Percentiles rank a stretch among this genome's conserved stretches.
phyloP scores from a whole-genome alignment of 768 basidiomycete species.

The Auriscalpium orientale region DNA sequence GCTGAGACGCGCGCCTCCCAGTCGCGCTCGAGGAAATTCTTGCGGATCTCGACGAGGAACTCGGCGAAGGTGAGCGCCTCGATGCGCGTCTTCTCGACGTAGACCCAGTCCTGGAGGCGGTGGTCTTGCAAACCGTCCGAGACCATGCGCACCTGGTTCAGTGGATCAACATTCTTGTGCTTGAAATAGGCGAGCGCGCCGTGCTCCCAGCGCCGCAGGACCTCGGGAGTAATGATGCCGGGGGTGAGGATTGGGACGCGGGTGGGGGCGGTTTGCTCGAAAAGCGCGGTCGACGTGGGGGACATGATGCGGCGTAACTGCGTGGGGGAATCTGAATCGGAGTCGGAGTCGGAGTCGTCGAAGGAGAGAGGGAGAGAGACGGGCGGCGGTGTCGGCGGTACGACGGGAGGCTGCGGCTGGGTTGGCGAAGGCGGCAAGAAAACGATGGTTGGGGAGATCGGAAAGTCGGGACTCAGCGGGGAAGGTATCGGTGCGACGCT shows the following conservation, averaged over 20 bases:
- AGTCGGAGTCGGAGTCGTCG: too few relatives aligned
- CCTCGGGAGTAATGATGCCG: not conserved
- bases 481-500: too few relatives aligned
- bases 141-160: not conserved
- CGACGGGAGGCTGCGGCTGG: too few relatives aligned
- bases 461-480: too few relatives aligned
- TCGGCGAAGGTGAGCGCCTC: not conserved
- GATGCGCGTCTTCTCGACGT: not conserved
- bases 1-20: not conserved
- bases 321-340: too few relatives aligned
- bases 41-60: not conserved
- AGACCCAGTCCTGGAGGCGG: not conserved
- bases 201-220: not conserved
- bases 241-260: not conserved
- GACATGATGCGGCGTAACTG: too few relatives aligned
- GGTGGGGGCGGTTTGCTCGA: too few relatives aligned
- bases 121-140: not conserved
- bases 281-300: too few relatives aligned
- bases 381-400: too few relatives aligned
- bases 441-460: too few relatives aligned
- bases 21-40: not conserved
- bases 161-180: not conserved
- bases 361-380: too few relatives aligned
- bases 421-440: too few relatives aligned
- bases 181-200: not conserved